Base-by-base conservation (phyloP, 495 filamentous ascomycete species). In the Xylaria nigripes region DNA sequence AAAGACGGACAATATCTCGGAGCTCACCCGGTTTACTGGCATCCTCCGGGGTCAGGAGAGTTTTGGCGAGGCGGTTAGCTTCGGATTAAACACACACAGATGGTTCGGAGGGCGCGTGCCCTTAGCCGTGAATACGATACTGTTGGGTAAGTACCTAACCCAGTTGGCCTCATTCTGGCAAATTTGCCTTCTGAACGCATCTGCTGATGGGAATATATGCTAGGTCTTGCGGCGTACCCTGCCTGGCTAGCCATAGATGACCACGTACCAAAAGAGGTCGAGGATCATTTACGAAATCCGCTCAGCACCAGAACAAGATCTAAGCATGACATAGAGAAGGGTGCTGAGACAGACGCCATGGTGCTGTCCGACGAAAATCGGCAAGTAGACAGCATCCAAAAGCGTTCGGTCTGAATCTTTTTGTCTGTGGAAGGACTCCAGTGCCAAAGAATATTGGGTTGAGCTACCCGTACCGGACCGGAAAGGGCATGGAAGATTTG, bases 71-170 rank as follows among this genome's bases (percentile, higher is more conserved):
- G 43, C 50, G 8, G 24, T 57, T 3, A 49, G 46, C 50, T 63
- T 48, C 57, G 67, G 58, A 52, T 30, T 61, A 0, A 51, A 49
- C 42, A 73, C 72, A 0, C 60, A 62, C 4, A 63, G 73, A 19
- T 78, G 73, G 75, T 59, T 68, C 36, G 75, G 73, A 0, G 74
- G 75, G 8, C 55, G 75, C 24, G 74, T 78, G 19, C 75, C 74
- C 23, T 58, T 78, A 34, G 70, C 72, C 3, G 72, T 78, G 0
- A 78, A 77, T 38, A 77, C 74, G 5, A 76, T 78, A 24, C 54
- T 78, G 23, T 62, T 77, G 1, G 71, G 75, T 76, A 46, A 50
- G 63, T 56, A 12, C 2, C 1, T 16, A 10, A 10, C 25, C n/a
- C 7, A 29, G n/a, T n/a, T n/a, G 27, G 27, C 4, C 4, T 9